Conservation (phyloP, 805 yeast genomes). For the Teunomyces cretensis region DNA sequence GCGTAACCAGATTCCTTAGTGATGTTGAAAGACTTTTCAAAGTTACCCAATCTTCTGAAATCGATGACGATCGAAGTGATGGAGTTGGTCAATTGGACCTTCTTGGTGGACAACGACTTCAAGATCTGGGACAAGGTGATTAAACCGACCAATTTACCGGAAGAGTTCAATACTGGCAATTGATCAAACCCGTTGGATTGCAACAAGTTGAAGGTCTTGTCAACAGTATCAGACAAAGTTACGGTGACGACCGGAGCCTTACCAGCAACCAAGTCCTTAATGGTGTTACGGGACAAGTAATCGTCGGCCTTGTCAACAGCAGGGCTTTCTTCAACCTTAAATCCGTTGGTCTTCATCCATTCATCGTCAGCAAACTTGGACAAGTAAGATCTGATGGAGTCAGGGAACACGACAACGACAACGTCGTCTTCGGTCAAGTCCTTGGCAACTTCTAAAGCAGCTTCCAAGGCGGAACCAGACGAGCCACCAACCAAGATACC, state of each 20-base stretch:
- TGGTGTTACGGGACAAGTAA: conserved; percentile 44
- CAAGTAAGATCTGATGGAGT: conserved; percentile 80
- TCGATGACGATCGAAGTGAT: conserved; percentile 65
- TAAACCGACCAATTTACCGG: conserved; percentile 68
- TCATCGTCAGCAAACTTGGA: conserved; percentile 88
- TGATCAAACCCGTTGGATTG: conserved; percentile 82
- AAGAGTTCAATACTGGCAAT: conserved; percentile 66
- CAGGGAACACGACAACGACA: conserved; percentile 82
- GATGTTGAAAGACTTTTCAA: conserved; percentile 63
- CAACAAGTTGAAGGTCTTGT: conserved; percentile 65
- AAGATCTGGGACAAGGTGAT: conserved; percentile 73
- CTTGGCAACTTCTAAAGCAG: conserved; percentile 67
- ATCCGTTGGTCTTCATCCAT: conserved; percentile 81
- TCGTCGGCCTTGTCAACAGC: conserved; percentile 43
- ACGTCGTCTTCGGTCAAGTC: conserved; percentile 71
- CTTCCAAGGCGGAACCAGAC: conserved; percentile 80
- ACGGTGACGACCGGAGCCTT: conserved; percentile 82
- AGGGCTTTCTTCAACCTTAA: conserved; percentile 48
- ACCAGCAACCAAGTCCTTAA: conserved; percentile 59
- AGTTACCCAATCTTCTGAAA: conserved; percentile 69
- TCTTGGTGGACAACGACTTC: conserved; percentile 62
- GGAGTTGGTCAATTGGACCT: conserved; percentile 54
- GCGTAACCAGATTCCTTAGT: conserved; percentile 54
- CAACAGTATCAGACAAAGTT: conserved; percentile 54
- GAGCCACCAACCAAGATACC: conserved; percentile 91